phyloP scores from a whole-genome alignment of 164 flowering plant genomes.

The Platanus orientalis region DNA sequence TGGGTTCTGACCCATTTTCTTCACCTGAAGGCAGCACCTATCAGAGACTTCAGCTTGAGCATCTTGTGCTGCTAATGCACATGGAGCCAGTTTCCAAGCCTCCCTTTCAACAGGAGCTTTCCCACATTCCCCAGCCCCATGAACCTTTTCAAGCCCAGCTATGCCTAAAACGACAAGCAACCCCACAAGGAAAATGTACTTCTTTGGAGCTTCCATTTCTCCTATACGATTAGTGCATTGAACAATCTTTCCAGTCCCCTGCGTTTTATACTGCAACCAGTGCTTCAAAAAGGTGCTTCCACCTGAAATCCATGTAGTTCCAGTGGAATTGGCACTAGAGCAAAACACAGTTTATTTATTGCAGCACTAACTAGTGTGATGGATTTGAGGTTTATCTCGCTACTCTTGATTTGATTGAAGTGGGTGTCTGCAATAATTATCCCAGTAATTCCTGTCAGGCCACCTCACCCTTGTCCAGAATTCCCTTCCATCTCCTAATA shows the following conservation, averaged over 20 bases:
- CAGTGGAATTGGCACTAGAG: conserved; percentile 39
- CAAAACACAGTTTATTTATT: conserved; percentile 14
- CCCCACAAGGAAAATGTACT: conserved; percentile 25
- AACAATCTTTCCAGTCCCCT: background rate
- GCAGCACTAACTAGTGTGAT: conserved; percentile 18
- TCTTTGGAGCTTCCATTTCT: conserved; percentile 32
- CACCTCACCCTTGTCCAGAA: conserved; percentile 43
- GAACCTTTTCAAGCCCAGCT: conserved; percentile 17
- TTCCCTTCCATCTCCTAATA: conserved; percentile 43
- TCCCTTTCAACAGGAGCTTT: conserved; percentile 33
- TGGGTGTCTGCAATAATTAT: conserved; percentile 19
- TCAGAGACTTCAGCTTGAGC: conserved; percentile 28
- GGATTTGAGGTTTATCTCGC: background rate
- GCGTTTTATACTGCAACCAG: conserved; percentile 21
- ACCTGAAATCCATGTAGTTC: conserved; percentile 20
- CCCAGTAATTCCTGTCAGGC: conserved; percentile 26
- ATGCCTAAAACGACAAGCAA: conserved; percentile 23
- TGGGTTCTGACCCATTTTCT: conserved; percentile 55
- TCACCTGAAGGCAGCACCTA: conserved; percentile 39
- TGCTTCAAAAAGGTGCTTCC: conserved; percentile 12
- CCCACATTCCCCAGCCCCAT: conserved; percentile 55
- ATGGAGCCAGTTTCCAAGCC: conserved; percentile 52
- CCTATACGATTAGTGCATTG: conserved; percentile 9
- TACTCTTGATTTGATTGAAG: background rate
- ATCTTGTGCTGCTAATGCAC: conserved; percentile 46